Percentiles rank a stretch among this genome's conserved stretches.
These are phyloP conservation scores for Aristolochia fimbriata DNA, from an alignment of 164 flowering plant species.

Conservation along the genomic window DNA sequence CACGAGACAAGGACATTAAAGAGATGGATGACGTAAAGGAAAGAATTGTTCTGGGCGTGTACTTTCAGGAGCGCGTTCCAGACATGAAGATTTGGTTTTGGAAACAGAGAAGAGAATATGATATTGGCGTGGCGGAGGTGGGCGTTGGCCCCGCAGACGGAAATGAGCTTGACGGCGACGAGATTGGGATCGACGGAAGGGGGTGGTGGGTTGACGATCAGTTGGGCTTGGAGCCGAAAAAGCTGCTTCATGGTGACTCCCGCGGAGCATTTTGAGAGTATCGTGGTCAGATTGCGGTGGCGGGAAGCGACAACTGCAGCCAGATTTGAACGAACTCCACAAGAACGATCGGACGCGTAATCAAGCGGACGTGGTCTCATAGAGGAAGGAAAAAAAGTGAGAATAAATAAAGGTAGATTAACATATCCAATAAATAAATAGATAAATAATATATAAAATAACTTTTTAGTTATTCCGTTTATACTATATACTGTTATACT, in stretches of 20 bases:
- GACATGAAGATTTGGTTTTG: slow-evolving; percentile 20
- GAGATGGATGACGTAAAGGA: slow-evolving; percentile 12
- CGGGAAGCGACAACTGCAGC: slow-evolving; percentile 12
- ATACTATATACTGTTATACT: too few relatives aligned
- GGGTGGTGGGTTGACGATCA: slow-evolving; percentile 20
- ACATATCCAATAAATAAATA: too few relatives aligned
- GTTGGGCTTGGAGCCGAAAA: slow-evolving; percentile 27
- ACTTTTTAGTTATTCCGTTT: too few relatives aligned
- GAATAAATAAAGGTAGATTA: too few relatives aligned
- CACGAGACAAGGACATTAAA: slow-evolving; percentile 16
- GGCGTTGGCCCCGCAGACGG: slow-evolving; percentile 17
- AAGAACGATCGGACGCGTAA: too few relatives aligned
- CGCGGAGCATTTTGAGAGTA: slow-evolving; percentile 24
- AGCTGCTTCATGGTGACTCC: slow-evolving; percentile 23
- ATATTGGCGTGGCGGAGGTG: slow-evolving; percentile 24
- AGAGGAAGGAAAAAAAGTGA: too few relatives aligned
- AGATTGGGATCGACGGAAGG: slow-evolving; percentile 18
- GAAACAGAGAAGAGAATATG: slow-evolving; percentile 17
- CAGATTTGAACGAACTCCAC: slow-evolving; percentile 10
- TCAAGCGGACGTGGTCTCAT: too few relatives aligned
- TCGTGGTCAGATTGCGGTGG: slow-evolving; percentile 11
- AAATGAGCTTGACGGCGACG: slow-evolving; percentile 33
- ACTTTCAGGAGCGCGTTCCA: slow-evolving; percentile 32
- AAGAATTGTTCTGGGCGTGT: slow-evolving; percentile 22
- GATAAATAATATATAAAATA: too few relatives aligned